Base-by-base conservation (phyloP, 129 eudicot genomes). In the Saussurea involucrata region DNA sequence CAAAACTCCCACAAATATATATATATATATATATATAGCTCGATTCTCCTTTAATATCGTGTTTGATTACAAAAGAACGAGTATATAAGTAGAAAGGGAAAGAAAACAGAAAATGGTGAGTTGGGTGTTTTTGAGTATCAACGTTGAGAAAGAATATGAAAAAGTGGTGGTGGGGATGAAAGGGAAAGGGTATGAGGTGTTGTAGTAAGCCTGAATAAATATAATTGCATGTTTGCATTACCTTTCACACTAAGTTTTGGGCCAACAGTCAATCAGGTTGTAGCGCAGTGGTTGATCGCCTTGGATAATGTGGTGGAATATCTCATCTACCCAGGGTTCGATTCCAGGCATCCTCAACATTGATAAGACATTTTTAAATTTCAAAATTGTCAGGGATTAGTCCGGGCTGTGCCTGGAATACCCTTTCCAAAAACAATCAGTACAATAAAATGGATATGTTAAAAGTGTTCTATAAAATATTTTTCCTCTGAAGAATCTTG, bases 141-240 rank as follows among this genome's bases (percentile, higher is more conserved):
- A 68, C 20, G 34, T 18, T 57, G 58, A 53, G 58, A 68, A 68
- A 57, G 77, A 73, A 73, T 53, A 63, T 29, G 63, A 80, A 44
- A 44, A 80, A 80, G 78, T 72, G 70, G 84, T 80, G 84, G 79
- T 67, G 79, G 84, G 84, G 79, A 80, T 73, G 75, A 67, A 80
- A 53, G 75, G 69, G 24, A 34, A 63, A 31, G 10, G 68, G 31
- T 21, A 73, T 46, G 68, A 63, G 37, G 5, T 18, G 36, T 69
- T 18, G 36, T 69, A 58, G 72, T 60, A 72, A 53, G 63, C 71
- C 65, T 78, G 46, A 70, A 70, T 61, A 28, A 70, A 44, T 70
- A 70, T 61, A 28, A 70, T 63, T 70, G 29, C 1, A 27, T 27
- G n/a, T n/a, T n/a, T 3, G 82, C 82, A 61, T 69, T 17, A 78